Evolutionary conservation across 2,329 filamentous ascomycete genomes (phyloP), one percentile per base, ranked within the genome.

Genomic region (Arthrobotrys iridis): DNA sequence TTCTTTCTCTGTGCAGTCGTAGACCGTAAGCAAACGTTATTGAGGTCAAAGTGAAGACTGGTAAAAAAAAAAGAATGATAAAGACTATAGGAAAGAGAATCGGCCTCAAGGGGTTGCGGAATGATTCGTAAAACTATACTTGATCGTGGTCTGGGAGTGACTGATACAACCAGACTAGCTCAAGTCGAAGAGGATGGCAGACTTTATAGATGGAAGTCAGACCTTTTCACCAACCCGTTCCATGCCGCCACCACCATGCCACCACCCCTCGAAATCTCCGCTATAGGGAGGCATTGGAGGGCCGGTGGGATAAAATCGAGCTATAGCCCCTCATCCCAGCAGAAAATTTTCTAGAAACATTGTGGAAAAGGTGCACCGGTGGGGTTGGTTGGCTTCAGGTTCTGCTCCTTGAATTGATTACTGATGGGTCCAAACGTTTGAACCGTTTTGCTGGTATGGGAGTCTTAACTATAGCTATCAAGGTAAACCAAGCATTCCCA

Each of bases 201-300:
- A 70, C 52, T 62, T 68, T 70, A 70, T 70, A 63, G 24, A 35
- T 35, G n/a, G 4, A 33, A 46, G 55, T 63, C 52, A 50, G 52
- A 50, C 64, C 50, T 48, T 26, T 66, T 66, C 62, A 66, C 62
- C 48, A 58, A 26, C 46, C 15, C 28, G 46, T 63, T 52, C 45
- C 55, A 50, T 64, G 40, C 67, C 58, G 40, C 67, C 67, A 58
- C 46, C 48, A 57, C 48, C 20, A 46, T 45, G 18, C 24, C 41
- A 37, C 50, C 41, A 45, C 60, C 68, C 68, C 68, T 73, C 59
- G 68, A 65, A 73, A 73, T 73, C 68, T 73, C 68, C 68, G 68
- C 50, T 24, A 24, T 30, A 28, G 20, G 50, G 57, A 52, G n/a
- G n/a, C n/a, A n/a, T n/a, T n/a, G n/a, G n/a, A n/a, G 60, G 60